Evolutionary conservation across 306 rosid genomes (phyloP).

Genomic region (Prunus salicina): DNA sequence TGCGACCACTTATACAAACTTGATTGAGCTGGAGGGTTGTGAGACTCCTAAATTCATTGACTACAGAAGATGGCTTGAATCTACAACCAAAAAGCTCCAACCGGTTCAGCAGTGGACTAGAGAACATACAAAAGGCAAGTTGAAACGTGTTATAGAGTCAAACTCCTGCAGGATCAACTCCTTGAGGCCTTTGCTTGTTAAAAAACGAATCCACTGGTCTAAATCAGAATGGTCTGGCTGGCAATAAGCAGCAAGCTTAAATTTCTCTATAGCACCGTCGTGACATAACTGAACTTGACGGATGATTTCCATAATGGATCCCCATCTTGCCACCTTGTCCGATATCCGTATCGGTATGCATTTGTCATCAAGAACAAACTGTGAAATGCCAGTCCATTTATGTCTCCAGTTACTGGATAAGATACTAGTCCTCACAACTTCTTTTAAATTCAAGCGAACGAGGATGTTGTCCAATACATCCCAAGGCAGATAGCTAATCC

Average conservation of each 20-base stretch:
- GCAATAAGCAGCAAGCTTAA: slow-evolving; percentile 27
- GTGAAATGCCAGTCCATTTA: slow-evolving; percentile 28
- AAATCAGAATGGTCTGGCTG: slow-evolving; percentile 15
- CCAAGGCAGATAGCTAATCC: slow-evolving; percentile 30
- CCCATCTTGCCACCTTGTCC: slow-evolving; percentile 26
- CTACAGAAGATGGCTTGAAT: slow-evolving; percentile 13
- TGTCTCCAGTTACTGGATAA: slow-evolving; percentile 27
- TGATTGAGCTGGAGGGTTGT: slow-evolving; percentile 18
- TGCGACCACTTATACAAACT: background rate
- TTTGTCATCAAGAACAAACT: slow-evolving; percentile 23
- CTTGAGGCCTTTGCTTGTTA: slow-evolving; percentile 20
- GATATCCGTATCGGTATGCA: slow-evolving; percentile 5
- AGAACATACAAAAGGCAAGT: slow-evolving; percentile 15
- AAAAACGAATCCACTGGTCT: slow-evolving; percentile 20
- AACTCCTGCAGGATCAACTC: slow-evolving; percentile 24
- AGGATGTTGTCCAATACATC: slow-evolving; percentile 25
- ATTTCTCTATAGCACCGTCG: slow-evolving; percentile 23
- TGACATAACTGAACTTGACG: slow-evolving; percentile 14
- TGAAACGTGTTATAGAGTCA: slow-evolving; percentile 1
- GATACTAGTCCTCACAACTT: slow-evolving; percentile 30
- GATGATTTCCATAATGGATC: slow-evolving; percentile 10
- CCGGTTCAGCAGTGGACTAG: slow-evolving; percentile 11
- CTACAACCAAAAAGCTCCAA: slow-evolving; percentile 23
- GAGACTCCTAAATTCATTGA: slow-evolving; percentile 15
- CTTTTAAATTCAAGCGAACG: slow-evolving; percentile 10